Base-by-base conservation (phyloP, 2,329 filamentous ascomycete genomes). In the Colletotrichum gloeosporioides region DNA sequence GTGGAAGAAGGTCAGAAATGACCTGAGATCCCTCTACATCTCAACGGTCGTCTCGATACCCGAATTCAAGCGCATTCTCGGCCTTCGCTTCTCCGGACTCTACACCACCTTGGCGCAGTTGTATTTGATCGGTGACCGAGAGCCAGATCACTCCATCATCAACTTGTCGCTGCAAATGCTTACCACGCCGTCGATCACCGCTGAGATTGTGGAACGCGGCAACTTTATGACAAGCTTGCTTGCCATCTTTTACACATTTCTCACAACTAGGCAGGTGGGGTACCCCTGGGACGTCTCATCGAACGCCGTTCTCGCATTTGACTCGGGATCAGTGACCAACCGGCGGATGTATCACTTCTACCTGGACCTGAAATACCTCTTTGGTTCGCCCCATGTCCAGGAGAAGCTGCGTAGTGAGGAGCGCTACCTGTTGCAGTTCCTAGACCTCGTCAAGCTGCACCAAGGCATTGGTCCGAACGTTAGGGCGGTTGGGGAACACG, bases 111-210 rank as follows among this genome's bases (percentile, higher is more conserved):
- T 99, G 64, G 96, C 97, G 7, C 96, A 99, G 83, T 88, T 99
- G 5, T 99, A 99, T 83, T 91, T 99, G 34, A 97, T 99, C 78
- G 96, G 96, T 16, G 97, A 99, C 82, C 91, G 97, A 78, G 97
- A 99, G 83, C 97, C 97, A 4, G 97, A 99, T 82, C 96, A 99
- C 84, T 99, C 96, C 13, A 99, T 99, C 82, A 98, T 99, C 88
- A 98, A 98, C 82, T 91, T 99, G 49, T 99, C 96, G 6, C 88
- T 99, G 34, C 97, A 99, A 83, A 98, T 99, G 92, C 88, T 99
- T 77, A 99, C 97, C 0, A 98, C 97, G 0, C 96, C 97, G 3
- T 98, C 96, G 0, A 99, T 99, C 79, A 99, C 96, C 0, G 95
- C 96, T 61, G 98, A 99, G 85, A 95, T 99, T 66, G 95, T 99